Percentiles rank a stretch among this genome's conserved stretches.
Evolutionary conservation across 2,329 filamentous ascomycete genomes (phyloP).

Genomic region (Xylaria multiplex): DNA sequence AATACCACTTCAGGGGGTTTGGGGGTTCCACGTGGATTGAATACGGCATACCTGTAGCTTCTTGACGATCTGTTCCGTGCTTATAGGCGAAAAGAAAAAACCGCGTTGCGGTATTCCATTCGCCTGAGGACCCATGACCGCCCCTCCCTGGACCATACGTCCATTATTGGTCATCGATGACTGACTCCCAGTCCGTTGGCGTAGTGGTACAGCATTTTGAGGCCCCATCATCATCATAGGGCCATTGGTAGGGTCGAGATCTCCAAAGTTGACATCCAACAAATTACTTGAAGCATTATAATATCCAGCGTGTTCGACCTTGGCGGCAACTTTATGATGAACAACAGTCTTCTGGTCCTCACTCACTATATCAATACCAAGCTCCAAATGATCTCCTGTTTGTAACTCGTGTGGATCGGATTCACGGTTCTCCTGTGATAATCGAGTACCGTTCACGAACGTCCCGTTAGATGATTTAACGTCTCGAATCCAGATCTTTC

Average conservation of each 20-base stretch:
- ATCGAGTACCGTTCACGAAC: constrained; percentile 90
- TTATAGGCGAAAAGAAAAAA: constrained; percentile 88
- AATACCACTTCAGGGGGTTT: constrained; percentile 21
- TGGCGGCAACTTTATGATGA: constrained; percentile 96
- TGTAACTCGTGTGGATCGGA: constrained; percentile 94
- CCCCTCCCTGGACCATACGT: constrained; percentile 66
- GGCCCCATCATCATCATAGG: constrained; percentile 77
- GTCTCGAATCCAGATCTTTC: constrained; percentile 95
- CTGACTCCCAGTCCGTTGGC: constrained; percentile 75
- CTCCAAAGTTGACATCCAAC: constrained; percentile 89
- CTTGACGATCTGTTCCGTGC: constrained; percentile 94
- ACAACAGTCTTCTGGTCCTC: constrained; percentile 99
- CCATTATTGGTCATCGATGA: constrained; percentile 70
- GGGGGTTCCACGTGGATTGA: not conserved
- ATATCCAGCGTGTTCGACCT: constrained; percentile 93
- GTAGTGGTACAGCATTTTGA: constrained; percentile 73
- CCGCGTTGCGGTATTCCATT: constrained; percentile 77
- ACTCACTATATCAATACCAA: constrained; percentile 98
- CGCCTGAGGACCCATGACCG: constrained; percentile 59
- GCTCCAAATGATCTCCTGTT: constrained; percentile 89
- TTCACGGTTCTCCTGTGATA: constrained; percentile 94
- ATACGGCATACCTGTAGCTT: constrained; percentile 74
- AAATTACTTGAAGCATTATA: constrained; percentile 79
- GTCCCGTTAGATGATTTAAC: constrained; percentile 99
- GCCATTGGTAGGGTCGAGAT: constrained; percentile 83